Conservation (phyloP, 306 rosid species). For the Pyrus pyrifolia region DNA sequence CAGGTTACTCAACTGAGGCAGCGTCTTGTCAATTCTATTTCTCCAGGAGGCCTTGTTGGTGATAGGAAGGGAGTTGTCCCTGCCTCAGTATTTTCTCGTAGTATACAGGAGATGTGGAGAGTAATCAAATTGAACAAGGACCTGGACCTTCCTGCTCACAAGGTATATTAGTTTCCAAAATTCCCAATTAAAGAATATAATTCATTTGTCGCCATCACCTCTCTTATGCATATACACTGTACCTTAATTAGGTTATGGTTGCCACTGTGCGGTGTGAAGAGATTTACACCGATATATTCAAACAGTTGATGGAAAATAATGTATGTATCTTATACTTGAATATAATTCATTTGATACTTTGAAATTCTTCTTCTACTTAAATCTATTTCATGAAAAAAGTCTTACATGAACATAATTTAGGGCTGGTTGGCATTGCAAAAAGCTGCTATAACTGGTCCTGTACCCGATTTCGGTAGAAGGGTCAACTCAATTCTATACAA, state of each 20-base stretch:
- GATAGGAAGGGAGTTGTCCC: constrained; percentile 80
- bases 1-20: constrained; percentile 85
- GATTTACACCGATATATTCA: constrained; percentile 60
- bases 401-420: constrained; percentile 30
- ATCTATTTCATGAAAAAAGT: neutral
- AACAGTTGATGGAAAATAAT: constrained; percentile 43
- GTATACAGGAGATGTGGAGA: constrained; percentile 85
- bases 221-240: too few relatives aligned
- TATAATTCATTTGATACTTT: too few relatives aligned
- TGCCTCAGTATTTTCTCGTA: constrained; percentile 77
- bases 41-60: constrained; percentile 91
- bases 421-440: constrained; percentile 70
- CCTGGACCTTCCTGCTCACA: constrained; percentile 94
- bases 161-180: constrained; percentile 36
- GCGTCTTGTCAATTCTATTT: constrained; percentile 63
- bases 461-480: constrained; percentile 61
- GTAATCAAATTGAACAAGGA: constrained; percentile 78
- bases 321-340: constrained; percentile 14
- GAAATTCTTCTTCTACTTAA: neutral
- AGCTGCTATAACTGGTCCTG: constrained; percentile 57
- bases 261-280: constrained; percentile 95
- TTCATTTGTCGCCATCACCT: too few relatives aligned
- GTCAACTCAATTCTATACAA: constrained; percentile 55
- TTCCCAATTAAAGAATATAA: too few relatives aligned
- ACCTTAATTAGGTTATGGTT: constrained; percentile 54